Evolutionary conservation across 2,329 filamentous ascomycete genomes (phyloP), one percentile per base, ranked within the genome.

Genomic region (Xylaria sp.): DNA sequence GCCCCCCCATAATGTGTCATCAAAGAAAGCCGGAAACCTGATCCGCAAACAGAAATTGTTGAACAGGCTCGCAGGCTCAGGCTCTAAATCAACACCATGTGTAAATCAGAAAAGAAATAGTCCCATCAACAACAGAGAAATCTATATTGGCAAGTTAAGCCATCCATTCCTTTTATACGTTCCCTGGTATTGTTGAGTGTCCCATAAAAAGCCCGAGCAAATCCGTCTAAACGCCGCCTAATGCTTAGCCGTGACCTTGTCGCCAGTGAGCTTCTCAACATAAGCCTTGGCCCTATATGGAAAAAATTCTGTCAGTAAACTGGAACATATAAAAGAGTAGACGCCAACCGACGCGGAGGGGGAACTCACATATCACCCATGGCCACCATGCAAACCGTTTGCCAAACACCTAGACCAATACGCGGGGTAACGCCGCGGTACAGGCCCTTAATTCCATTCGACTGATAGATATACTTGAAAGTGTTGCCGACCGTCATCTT

Each of bases 351-450:
- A 61, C 9, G 42, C 11, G 44, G 23, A 69, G 65, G 48, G 31
- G 17, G 70, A 49, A 89, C 93, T 86, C 84, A 97, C 94, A 97
- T 94, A 85, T 98, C 96, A 84, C 96, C 96, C 82, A 98, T 87
- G 79, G 95, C 96, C 83, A 99, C 96, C 96, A 99, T 99, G 88
- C 96, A 99, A 79, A 99, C 92, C 71, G 96, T 99, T 88, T 99
- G 96, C 96, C 96, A 99, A 85, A 99, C 89, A 80, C 96, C 92
- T 73, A 99, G 90, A 76, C 94, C 94, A 80, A 99, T 94, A 81
- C 96, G 91, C 77, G 96, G 96, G 75, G 93, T 87, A 72, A 99
- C 95, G 79, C 96, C 96, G 79, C 96, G 93, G 88, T 99, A 99
- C 74, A 99, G 87, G 79, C 96, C 96, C 85, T 90, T 92, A 78